phyloP scores from a whole-genome alignment of 192 early-diverging fungal species.

The Globomyces pollinis-pini region DNA sequence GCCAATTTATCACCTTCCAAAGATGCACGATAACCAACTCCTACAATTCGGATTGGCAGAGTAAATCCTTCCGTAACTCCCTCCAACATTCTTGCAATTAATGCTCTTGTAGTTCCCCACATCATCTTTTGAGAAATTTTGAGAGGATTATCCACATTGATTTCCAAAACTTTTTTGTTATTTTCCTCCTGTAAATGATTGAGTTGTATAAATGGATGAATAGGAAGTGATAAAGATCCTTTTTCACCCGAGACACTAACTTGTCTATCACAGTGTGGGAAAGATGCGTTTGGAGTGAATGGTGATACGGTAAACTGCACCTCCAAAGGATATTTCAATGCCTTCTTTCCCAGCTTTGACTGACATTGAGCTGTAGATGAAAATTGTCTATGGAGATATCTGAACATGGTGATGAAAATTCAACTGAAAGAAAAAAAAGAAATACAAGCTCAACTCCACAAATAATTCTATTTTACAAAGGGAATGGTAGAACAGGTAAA shows the following conservation, averaged over 20 bases:
- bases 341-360: constrained; percentile 78
- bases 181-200: constrained; percentile 8
- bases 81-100: constrained; percentile 74
- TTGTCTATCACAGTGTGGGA: constrained; percentile 48
- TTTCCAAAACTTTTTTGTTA: constrained; percentile 26
- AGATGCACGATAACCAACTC: constrained; percentile 89
- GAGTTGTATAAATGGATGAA: constrained; percentile 70
- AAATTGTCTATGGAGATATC: too few relatives aligned
- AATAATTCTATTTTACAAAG: too few relatives aligned
- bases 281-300: constrained; percentile 36
- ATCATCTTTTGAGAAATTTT: constrained; percentile 74
- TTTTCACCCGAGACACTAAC: constrained; percentile 73
- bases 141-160: constrained; percentile 46
- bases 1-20: constrained; percentile 64
- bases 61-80: constrained; percentile 88
- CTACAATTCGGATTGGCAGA: constrained; percentile 75
- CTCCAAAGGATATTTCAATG: constrained; percentile 65
- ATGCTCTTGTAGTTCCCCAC: constrained; percentile 96
- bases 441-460: too few relatives aligned
- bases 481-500: too few relatives aligned
- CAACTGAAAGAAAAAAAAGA: too few relatives aligned
- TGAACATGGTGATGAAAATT: too few relatives aligned
- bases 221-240: constrained; percentile 67
- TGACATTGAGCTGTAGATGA: constrained; percentile 28
- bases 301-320: constrained; percentile 62